A percentile compares a stretch with the other conserved stretches of the same genome.
Evolutionary conservation across 176 grass and related monocot genomes (phyloP).

Genomic region (Microstegium vimineum): DNA sequence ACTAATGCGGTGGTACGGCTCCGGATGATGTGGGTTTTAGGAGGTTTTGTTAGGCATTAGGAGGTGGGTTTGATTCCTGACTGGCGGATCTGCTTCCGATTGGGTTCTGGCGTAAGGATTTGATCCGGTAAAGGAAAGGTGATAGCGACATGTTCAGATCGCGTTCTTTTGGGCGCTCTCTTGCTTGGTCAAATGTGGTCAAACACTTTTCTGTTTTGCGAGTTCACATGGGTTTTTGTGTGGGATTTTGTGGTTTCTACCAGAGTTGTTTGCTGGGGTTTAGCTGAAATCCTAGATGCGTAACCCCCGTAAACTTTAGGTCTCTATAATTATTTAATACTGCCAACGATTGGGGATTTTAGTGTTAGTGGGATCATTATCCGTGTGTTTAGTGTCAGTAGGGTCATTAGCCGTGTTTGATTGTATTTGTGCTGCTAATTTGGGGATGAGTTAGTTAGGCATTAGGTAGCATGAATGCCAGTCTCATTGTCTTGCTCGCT

Average conservation of each 20-base stretch:
- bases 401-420: not conserved
- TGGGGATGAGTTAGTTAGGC: not conserved
- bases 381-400: not conserved
- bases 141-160: slow-evolving; percentile 23
- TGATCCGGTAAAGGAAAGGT: not conserved
- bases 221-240: not conserved
- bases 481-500: not conserved
- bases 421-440: slow-evolving; percentile 6
- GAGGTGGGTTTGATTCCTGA: not conserved
- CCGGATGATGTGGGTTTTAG: not conserved
- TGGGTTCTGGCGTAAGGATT: not conserved
- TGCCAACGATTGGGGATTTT: slow-evolving; percentile 20
- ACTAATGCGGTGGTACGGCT: not conserved
- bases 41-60: not conserved
- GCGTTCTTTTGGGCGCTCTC: slow-evolving; percentile 6
- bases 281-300: slow-evolving; percentile 21
- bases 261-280: not conserved
- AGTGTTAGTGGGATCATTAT: not conserved
- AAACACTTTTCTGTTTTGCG: not conserved
- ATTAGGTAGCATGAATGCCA: not conserved
- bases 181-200: slow-evolving; percentile 28
- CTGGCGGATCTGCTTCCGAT: slow-evolving; percentile 21
- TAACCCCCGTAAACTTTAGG: not conserved
- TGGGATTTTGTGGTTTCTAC: not conserved
- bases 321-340: not conserved